Percentiles rank a stretch among this genome's conserved stretches.
phyloP scores from a whole-genome alignment of 73 alveolate genomes.

The Paramecium sonneborni region DNA sequence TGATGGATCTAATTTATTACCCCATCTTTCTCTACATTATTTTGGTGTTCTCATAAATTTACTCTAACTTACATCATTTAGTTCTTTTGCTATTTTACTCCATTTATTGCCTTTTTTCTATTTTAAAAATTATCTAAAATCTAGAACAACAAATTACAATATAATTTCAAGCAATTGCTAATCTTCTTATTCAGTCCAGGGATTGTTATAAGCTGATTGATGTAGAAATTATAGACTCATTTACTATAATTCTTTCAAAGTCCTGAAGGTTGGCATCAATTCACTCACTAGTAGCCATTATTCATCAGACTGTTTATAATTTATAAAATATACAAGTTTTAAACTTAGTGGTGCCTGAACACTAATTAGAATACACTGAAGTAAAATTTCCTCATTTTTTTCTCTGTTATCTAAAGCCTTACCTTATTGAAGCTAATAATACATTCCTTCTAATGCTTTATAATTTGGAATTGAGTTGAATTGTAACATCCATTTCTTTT shows the following conservation, averaged over 20 bases:
- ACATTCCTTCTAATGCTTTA: conserved; percentile 14
- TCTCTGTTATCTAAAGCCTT: neutral
- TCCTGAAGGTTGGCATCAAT: conserved; percentile 34
- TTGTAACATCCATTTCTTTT: neutral
- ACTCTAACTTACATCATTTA: neutral
- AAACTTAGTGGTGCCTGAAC: neutral
- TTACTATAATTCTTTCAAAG: neutral
- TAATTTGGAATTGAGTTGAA: neutral
- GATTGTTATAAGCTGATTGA: conserved; percentile 17
- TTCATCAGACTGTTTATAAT: neutral
- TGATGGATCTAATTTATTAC: conserved; percentile 85
- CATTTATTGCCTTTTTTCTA: conserved; percentile 45
- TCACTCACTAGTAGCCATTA: neutral
- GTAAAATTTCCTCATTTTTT: neutral
- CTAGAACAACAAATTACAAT: neutral
- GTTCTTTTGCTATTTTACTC: conserved; percentile 34
- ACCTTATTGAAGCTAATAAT: neutral
- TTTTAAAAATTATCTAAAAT: neutral
- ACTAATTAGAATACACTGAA: neutral
- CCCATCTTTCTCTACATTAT: conserved; percentile 94
- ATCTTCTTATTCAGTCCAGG: conserved; percentile 54
- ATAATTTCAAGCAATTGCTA: neutral
- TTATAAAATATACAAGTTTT: neutral
- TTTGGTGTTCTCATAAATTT: conserved; percentile 58
- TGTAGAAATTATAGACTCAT: neutral